phyloP scores from a whole-genome alignment of 2,329 filamentous ascomycete species.

The Teratosphaeria viscida region DNA sequence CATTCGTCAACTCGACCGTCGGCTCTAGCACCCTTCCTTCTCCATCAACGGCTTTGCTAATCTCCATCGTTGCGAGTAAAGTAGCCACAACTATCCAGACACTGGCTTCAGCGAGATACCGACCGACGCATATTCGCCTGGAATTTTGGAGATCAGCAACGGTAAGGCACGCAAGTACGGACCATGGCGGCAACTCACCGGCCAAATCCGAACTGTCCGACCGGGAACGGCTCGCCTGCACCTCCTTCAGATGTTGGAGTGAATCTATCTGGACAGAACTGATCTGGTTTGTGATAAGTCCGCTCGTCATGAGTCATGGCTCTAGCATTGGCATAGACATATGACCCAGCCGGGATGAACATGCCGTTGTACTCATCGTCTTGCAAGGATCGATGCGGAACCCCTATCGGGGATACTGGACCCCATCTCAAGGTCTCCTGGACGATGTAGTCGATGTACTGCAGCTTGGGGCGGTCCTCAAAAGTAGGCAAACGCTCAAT shows the following conservation, averaged over 20 bases:
- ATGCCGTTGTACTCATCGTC: conserved; percentile 15
- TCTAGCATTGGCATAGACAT: conserved; percentile 14
- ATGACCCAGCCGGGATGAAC: conserved; percentile 13
- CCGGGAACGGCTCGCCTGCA: conserved; percentile 36
- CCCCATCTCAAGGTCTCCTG: conserved; percentile 28
- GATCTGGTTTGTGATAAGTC: conserved; percentile 33
- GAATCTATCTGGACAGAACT: conserved; percentile 40
- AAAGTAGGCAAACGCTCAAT: conserved; percentile 19
- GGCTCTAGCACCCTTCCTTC: conserved; percentile 28
- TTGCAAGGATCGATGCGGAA: conserved; percentile 16
- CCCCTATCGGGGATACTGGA: conserved; percentile 18
- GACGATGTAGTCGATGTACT: conserved; percentile 23
- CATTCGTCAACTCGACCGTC: conserved; percentile 12
- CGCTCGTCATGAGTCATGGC: conserved; percentile 34
- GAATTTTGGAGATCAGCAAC: background rate
- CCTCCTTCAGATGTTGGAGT: conserved; percentile 23
- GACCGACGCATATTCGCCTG: conserved; percentile 1
- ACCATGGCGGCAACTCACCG: background rate
- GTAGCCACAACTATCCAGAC: conserved; percentile 34
- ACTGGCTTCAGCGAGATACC: conserved; percentile 20
- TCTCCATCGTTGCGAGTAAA: conserved; percentile 30
- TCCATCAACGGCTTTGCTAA: conserved; percentile 25
- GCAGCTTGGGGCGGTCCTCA: conserved; percentile 21
- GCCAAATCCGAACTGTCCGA: conserved; percentile 21
- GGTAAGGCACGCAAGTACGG: background rate